Conservation (phyloP, 306 rosid genomes). For the Dalbergia cultrata region DNA sequence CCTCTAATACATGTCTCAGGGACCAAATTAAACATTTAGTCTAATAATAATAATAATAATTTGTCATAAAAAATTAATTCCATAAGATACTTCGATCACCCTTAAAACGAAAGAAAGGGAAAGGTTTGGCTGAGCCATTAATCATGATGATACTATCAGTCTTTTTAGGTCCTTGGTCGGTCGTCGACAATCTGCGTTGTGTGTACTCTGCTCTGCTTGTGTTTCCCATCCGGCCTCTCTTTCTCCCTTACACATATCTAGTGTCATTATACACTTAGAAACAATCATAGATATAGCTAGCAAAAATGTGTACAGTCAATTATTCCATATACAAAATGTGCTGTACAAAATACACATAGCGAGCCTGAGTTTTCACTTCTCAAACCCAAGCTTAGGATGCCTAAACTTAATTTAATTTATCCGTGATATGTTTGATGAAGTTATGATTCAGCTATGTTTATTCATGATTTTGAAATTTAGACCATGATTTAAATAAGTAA, state of each 20-base stretch:
- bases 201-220: constrained; percentile 66
- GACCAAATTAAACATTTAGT: too few species aligned
- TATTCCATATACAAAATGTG: background rate
- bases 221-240: constrained; percentile 59
- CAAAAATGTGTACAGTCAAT: background rate
- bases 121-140: constrained; percentile 55
- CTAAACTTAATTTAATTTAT: too few species aligned
- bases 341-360: background rate
- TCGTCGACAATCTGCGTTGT: constrained; percentile 90
- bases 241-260: constrained; percentile 32
- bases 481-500: too few species aligned
- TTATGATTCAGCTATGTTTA: too few species aligned
- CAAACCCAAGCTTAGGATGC: too few species aligned
- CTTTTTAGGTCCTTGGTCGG: constrained; percentile 86
- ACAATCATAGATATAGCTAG: constrained; percentile 51
- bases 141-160: constrained; percentile 77
- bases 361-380: background rate
- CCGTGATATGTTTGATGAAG: too few species aligned
- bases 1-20: too few species aligned
- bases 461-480: too few species aligned
- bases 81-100: background rate
- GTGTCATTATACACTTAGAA: constrained; percentile 57
- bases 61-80: background rate
- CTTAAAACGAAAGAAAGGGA: constrained; percentile 9
- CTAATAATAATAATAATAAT: too few species aligned